Conservation (phyloP, 23 red algal species). For the Cyanidioschyzon merolae region DNA sequence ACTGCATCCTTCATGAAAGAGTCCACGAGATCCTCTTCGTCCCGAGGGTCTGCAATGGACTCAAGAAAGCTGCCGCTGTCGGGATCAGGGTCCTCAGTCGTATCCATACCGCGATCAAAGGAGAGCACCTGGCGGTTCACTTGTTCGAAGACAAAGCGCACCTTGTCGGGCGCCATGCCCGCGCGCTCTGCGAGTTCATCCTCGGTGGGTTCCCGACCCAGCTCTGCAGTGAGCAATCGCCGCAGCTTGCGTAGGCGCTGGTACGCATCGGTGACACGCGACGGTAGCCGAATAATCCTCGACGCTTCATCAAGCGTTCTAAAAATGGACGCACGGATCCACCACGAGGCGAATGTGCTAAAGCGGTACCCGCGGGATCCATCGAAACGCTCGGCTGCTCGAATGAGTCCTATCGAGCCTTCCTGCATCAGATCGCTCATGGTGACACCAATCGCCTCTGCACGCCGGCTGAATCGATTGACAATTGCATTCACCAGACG, state of each 20-base stretch:
- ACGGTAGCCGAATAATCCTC: constrained; percentile 53
- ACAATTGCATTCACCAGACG: constrained; percentile 60
- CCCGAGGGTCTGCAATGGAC: constrained; percentile 28
- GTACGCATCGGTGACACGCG: constrained; percentile 41
- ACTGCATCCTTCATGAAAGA: constrained; percentile 32
- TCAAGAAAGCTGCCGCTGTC: constrained; percentile 28
- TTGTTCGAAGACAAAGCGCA: constrained; percentile 53
- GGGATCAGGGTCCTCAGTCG: constrained; percentile 10
- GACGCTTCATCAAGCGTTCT: constrained; percentile 36
- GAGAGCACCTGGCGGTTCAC: constrained; percentile 27
- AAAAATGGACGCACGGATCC: constrained; percentile 67
- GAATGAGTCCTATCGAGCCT: constrained; percentile 76
- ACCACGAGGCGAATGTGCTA: constrained; percentile 88
- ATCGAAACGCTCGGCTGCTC: constrained; percentile 87
- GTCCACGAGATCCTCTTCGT: constrained; percentile 58
- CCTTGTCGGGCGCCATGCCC: constrained; percentile 48
- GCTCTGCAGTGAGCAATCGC: constrained; percentile 5
- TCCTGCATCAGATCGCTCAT: constrained; percentile 82
- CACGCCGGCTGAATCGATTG: constrained; percentile 28
- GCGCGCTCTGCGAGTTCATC: constrained; percentile 38
- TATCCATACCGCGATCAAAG: constrained; percentile 28
- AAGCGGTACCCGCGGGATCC: constrained; percentile 55
- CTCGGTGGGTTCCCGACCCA: constrained; percentile 27
- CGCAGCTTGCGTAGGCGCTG: constrained; percentile 37
- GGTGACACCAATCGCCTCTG: not conserved